phyloP scores from a whole-genome alignment of 2,329 filamentous ascomycete genomes.

The Colletotrichum destructivum region DNA sequence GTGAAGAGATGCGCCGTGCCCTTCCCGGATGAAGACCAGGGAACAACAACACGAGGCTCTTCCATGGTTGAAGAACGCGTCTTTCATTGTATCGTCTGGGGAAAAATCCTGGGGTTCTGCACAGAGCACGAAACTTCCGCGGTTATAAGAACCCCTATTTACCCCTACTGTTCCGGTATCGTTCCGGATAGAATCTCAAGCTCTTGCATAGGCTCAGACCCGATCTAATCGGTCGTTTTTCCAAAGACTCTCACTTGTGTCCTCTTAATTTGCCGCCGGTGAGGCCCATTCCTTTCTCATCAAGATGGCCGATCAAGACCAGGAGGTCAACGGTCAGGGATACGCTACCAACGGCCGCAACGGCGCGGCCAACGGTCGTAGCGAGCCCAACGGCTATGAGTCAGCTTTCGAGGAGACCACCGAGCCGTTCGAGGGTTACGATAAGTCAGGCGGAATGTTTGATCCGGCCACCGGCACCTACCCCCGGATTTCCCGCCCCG shows the following conservation, averaged over 20 bases:
- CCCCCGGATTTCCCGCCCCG: constrained; percentile 54
- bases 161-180: not conserved
- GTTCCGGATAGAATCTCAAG: too few relatives aligned
- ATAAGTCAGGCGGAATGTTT: constrained; percentile 5
- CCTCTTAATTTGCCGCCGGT: not conserved
- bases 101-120: too few relatives aligned
- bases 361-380: not conserved
- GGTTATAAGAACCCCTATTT: not conserved
- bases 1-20: not conserved
- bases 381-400: not conserved
- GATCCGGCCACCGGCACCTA: constrained; percentile 44
- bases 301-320: constrained; percentile 7
- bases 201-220: not conserved
- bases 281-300: not conserved
- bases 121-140: too few relatives aligned
- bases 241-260: not conserved
- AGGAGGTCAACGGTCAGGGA: constrained; percentile 14
- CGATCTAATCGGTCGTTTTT: not conserved
- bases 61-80: not conserved
- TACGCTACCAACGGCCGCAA: constrained; percentile 22
- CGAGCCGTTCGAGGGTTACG: constrained; percentile 3
- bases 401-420: not conserved
- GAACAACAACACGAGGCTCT: not conserved
- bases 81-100: not conserved
- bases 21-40: not conserved